phyloP scores from a whole-genome alignment of 306 rosid genomes.

The Elaeagnus macrophylla region DNA sequence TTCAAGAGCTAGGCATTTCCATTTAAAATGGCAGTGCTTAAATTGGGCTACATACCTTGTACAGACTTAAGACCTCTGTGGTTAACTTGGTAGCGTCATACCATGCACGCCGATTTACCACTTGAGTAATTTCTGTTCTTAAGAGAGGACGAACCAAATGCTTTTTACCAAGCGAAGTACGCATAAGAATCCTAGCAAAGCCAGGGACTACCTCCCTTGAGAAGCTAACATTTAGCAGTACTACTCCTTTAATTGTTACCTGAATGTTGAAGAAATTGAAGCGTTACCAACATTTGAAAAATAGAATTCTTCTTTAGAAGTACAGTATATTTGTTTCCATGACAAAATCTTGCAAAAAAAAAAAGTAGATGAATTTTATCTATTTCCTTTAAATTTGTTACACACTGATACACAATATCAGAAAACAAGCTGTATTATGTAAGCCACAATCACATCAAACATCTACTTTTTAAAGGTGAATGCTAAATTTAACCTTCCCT shows the following conservation, averaged over 20 bases:
- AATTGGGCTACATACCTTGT: conserved; percentile 40
- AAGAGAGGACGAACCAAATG: conserved; percentile 83
- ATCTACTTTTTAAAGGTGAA: too few relatives aligned
- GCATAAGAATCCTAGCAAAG: conserved; percentile 84
- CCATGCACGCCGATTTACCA: conserved; percentile 89
- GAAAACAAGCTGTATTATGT: too few relatives aligned
- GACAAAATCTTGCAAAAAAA: too few relatives aligned
- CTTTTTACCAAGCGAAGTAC: conserved; percentile 87
- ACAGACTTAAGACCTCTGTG: conserved; percentile 55
- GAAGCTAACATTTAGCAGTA: conserved; percentile 67
- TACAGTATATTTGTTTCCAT: not conserved
- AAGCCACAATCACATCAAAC: too few relatives aligned
- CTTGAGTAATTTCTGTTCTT: conserved; percentile 81
- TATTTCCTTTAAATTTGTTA: too few relatives aligned
- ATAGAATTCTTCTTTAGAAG: not conserved
- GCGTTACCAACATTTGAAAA: not conserved
- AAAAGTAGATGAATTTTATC: too few relatives aligned
- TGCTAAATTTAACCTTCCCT: too few relatives aligned
- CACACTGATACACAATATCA: too few relatives aligned
- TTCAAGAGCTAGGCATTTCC: not conserved
- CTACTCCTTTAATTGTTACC: conserved; percentile 67
- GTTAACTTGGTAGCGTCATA: conserved; percentile 71
- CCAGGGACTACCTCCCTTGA: conserved; percentile 89
- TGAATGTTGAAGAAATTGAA: conserved; percentile 22
- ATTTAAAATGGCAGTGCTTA: too few relatives aligned